phyloP scores from a whole-genome alignment of 192 early-diverging fungal species.

The Coemansia sp. region DNA sequence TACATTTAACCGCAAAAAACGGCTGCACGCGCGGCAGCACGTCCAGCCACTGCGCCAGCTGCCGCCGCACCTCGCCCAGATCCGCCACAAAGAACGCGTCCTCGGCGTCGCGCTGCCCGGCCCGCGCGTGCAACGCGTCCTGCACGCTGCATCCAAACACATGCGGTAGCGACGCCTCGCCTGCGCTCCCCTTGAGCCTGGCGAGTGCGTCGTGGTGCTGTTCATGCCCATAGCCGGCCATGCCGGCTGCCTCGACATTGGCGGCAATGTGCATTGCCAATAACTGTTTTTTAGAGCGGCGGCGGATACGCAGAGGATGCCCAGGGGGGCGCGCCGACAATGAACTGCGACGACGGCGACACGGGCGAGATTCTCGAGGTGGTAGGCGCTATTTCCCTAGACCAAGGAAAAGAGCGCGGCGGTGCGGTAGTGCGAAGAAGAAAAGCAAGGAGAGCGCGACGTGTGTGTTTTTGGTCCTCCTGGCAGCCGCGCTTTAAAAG shows the following conservation, averaged over 20 bases:
- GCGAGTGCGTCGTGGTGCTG: constrained; percentile 15
- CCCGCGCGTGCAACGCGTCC: constrained; percentile 24
- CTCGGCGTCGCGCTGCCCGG: constrained; percentile 58
- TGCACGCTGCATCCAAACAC: constrained; percentile 17
- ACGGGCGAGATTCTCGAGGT: constrained; percentile 15
- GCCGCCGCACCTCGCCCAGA: constrained; percentile 85
- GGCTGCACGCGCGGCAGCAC: constrained; percentile 92
- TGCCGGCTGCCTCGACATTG: background rate
- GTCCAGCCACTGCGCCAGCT: constrained; percentile 77
- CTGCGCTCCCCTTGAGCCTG: constrained; percentile 16
- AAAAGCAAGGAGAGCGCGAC: no score
- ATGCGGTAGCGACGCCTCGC: constrained; percentile 8
- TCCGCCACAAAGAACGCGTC: constrained; percentile 96
- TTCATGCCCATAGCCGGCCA: background rate
- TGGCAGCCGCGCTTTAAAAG: no score
- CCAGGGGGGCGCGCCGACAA: constrained; percentile 41
- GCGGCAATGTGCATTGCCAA: constrained; percentile 13
- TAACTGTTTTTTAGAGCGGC: constrained; percentile 4
- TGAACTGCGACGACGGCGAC: constrained; percentile 23
- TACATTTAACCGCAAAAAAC: constrained; percentile 97
- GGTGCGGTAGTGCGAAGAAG: no score
- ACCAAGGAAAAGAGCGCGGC: no score
- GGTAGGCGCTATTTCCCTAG: no score
- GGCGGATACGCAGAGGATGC: constrained; percentile 10
- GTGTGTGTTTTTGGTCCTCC: no score